Evolutionary conservation across 148 eudicot species (phyloP).

Genomic region (Vaccinium macrocarpon): DNA sequence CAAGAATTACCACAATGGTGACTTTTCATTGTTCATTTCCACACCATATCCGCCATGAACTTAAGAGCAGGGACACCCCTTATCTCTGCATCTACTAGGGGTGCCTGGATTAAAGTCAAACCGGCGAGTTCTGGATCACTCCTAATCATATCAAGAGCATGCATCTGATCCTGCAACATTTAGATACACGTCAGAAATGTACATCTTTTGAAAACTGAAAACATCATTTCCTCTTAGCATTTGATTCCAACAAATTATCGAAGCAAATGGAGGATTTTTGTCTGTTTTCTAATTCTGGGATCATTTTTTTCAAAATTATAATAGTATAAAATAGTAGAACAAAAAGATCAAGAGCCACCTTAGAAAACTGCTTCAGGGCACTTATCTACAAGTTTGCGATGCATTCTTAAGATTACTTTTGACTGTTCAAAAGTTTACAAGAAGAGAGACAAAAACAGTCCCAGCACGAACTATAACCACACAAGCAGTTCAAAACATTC

Average conservation of each 20-base stretch:
- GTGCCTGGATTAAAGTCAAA: conserved; percentile 53
- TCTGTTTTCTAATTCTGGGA: background rate
- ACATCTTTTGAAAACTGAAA: background rate
- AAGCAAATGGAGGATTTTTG: background rate
- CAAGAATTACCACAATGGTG: background rate
- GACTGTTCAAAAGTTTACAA: background rate
- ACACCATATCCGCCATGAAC: conserved; percentile 74
- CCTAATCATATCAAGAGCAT: conserved; percentile 56
- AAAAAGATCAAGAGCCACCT: background rate
- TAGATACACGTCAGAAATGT: background rate
- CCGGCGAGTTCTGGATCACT: conserved; percentile 50
- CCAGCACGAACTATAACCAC: background rate
- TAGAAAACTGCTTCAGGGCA: background rate
- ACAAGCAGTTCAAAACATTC: background rate
- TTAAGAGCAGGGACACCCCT: conserved; percentile 82
- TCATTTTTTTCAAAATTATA: background rate
- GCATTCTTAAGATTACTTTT: background rate
- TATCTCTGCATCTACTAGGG: conserved; percentile 70
- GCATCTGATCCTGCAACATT: conserved; percentile 63
- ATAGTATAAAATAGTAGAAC: background rate
- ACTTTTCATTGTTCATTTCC: conserved; percentile 45
- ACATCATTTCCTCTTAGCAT: background rate
- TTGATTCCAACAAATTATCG: background rate
- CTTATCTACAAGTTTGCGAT: background rate
- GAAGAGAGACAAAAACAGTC: background rate